Conservation (phyloP, 352 stramenopile genomes). For the Pythium guiyangense region DNA sequence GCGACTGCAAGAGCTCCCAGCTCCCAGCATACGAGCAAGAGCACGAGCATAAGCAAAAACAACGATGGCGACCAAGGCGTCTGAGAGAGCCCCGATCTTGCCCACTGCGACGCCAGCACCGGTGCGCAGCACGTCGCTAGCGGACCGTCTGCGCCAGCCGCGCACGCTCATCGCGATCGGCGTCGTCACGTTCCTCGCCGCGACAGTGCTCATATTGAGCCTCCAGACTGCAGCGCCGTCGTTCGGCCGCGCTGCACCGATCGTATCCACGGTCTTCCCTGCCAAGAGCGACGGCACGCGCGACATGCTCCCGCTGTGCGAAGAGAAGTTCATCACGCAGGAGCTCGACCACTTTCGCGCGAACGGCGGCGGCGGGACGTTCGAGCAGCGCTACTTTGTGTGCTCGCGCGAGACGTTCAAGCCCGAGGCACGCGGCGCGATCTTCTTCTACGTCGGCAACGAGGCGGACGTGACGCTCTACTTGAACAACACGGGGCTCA, state of each 20-base stretch:
- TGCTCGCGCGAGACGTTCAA: conserved; percentile 71
- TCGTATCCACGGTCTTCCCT: conserved; percentile 6
- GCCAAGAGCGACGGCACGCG: conserved; percentile 31
- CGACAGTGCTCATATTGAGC: neutral
- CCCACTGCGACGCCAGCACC: neutral
- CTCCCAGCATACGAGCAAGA: neutral
- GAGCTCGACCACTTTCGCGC: conserved; percentile 73
- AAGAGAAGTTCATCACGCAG: conserved; percentile 72
- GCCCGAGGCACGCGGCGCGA: too few relatives aligned
- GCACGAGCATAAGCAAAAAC: neutral
- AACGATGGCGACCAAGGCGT: neutral
- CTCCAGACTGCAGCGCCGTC: neutral
- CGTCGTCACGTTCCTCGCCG: neutral
- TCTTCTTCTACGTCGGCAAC: too few relatives aligned
- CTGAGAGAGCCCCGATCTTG: neutral
- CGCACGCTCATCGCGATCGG: neutral
- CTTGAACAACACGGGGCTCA: too few relatives aligned
- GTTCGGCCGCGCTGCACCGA: neutral
- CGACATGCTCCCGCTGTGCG: conserved; percentile 50
- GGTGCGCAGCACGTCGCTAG: neutral
- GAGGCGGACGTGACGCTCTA: too few relatives aligned
- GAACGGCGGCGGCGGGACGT: conserved; percentile 34
- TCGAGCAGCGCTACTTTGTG: conserved; percentile 88
- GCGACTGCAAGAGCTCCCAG: neutral
- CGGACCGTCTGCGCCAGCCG: neutral